A percentile compares a stretch with the other conserved stretches of the same genome.
These are phyloP conservation scores for Penicillium crustosum DNA, from an alignment of 2,329 filamentous ascomycete species.

Conservation along the genomic window DNA sequence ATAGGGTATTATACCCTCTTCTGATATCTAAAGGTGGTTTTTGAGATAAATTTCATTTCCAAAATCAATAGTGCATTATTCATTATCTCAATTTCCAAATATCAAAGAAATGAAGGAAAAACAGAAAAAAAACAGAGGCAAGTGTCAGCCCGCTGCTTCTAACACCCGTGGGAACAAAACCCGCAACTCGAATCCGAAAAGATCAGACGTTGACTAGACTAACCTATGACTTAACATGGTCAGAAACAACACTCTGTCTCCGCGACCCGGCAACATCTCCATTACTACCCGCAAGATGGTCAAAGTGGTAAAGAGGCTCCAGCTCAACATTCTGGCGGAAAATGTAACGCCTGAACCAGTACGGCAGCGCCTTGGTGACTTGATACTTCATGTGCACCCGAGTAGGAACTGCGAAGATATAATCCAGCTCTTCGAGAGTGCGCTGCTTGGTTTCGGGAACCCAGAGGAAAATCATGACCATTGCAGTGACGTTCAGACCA, in stretches of 20 bases:
- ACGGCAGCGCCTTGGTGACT: conserved; percentile 57
- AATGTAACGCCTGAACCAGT: conserved; percentile 60
- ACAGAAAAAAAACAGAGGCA: neutral
- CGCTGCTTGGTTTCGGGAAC: conserved; percentile 58
- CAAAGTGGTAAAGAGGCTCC: conserved; percentile 55
- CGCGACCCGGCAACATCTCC: neutral
- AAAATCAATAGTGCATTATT: neutral
- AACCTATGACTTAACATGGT: conserved; percentile 5
- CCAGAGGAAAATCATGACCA: conserved; percentile 64
- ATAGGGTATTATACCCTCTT: neutral
- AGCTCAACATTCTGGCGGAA: conserved; percentile 50
- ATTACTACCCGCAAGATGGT: conserved; percentile 9
- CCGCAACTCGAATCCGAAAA: neutral
- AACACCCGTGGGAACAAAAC: neutral
- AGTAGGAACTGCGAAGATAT: conserved; percentile 59
- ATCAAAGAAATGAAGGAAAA: no score
- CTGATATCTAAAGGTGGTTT: neutral
- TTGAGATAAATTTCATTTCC: neutral
- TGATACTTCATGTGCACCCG: conserved; percentile 60
- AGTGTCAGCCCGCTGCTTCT: neutral
- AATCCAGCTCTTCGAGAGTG: conserved; percentile 58
- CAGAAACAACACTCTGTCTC: conserved; percentile 1
- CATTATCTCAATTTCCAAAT: neutral
- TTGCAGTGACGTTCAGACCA: conserved; percentile 59
- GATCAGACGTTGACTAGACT: neutral